Conservation (phyloP, 192 early-diverging fungal genomes). For the Glomus cerebriforme region DNA sequence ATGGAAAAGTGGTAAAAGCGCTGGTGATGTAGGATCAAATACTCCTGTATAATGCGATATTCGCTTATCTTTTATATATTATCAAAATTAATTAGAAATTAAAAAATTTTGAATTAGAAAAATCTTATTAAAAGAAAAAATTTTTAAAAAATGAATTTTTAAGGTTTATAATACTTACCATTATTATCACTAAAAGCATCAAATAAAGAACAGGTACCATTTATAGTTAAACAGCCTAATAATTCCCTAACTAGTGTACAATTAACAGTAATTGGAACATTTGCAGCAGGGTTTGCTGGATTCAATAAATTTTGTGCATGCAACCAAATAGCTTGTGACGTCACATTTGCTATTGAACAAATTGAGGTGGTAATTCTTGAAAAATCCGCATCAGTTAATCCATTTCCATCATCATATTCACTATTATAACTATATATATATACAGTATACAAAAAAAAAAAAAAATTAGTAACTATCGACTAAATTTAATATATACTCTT, state of each 20-base stretch:
- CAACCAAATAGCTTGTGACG: conserved; percentile 58
- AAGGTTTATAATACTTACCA: background rate
- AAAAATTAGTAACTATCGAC: conserved; percentile 16
- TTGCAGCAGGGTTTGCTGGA: conserved; percentile 37
- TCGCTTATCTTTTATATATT: background rate
- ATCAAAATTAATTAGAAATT: background rate
- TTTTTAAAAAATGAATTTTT: no score
- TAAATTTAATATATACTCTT: conserved; percentile 3
- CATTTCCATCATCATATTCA: conserved; percentile 58
- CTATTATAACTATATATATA: conserved; percentile 58
- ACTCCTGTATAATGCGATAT: conserved; percentile 52
- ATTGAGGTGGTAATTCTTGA: conserved; percentile 40
- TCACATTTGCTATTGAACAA: conserved; percentile 62
- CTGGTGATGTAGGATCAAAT: conserved; percentile 41
- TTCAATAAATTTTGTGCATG: conserved; percentile 48
- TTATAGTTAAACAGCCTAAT: conserved; percentile 65
- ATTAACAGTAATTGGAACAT: conserved; percentile 55
- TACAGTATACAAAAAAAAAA: background rate
- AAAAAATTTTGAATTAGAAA: background rate
- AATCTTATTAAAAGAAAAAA: conserved; percentile 1
- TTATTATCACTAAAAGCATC: conserved; percentile 51
- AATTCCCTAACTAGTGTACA: conserved; percentile 55
- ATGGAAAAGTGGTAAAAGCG: conserved; percentile 47
- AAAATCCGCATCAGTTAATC: conserved; percentile 41
- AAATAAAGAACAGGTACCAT: conserved; percentile 63